Evolutionary conservation across 768 basidiomycete genomes (phyloP), one percentile per base, ranked within the genome.

Genomic region (Lactarius akahatsu): DNA sequence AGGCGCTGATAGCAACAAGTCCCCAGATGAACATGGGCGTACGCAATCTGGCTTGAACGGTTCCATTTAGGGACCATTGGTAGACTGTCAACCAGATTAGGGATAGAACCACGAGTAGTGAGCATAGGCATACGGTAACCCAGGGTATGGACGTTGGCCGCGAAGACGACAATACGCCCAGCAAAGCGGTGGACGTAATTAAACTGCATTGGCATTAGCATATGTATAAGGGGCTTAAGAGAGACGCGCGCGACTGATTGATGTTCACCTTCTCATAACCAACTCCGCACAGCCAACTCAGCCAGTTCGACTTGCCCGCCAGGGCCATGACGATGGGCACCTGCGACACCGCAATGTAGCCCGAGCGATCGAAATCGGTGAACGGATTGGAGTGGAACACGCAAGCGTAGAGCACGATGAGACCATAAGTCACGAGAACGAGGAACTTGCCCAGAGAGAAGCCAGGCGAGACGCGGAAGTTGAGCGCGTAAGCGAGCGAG

Each of bases 101-200:
- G 57, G 43, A 15, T 18, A 23, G 5, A 3, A 8, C 4, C 30
- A 34, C 26, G 45, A n/a, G 7, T 30, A 57, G 3, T 52, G n/a
- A 57, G 13, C 15, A 23, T 18, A 38, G 23, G 73, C 77, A 66
- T 62, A 78, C 83, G 70, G 71, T 77, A 84, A 6, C 79, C 77
- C 23, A 81, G 0, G 28, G 73, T 75, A 61, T 84, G 83, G 1
- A 83, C 66, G 32, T 83, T 78, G 5, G 77, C 74, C 11, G 78
- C 73, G 28, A 83, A 32, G 26, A 80, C 76, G 32, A 82, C 57
- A 63, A 82, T 65, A 5, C 76, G 65, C 16, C 86, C 86, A 1
- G 78, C 74, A 72, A 80, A 82, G n/a, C 85, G 83, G 71, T 87
- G 86, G 30, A 86, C 72, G 72, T 77, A 84, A 73, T 85, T 85